Evolutionary conservation across 352 stramenopile species (phyloP).

Genomic region (Pythium dissimile): DNA sequence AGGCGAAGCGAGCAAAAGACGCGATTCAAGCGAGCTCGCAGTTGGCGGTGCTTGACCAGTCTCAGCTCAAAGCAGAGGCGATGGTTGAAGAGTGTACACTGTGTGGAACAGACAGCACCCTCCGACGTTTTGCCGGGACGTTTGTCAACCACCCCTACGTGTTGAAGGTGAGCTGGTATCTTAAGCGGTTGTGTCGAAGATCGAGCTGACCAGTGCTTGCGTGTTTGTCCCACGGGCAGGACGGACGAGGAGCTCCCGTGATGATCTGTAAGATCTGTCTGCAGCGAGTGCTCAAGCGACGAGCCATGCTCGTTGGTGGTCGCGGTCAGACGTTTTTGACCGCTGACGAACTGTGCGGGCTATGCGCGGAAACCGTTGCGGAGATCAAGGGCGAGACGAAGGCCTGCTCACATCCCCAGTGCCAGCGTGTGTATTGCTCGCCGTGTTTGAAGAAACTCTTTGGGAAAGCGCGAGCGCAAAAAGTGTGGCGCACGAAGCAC

Average conservation of each 20-base stretch:
- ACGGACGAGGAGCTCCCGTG: conserved; percentile 43
- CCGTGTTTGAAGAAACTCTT: conserved; percentile 61
- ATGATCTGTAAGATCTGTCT: conserved; percentile 68
- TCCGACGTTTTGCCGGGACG: conserved; percentile 13
- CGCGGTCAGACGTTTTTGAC: conserved; percentile 4
- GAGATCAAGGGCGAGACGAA: conserved; percentile 30
- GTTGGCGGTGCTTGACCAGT: not conserved
- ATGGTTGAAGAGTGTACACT: conserved; percentile 36
- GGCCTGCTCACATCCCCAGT: conserved; percentile 42
- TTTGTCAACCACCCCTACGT: conserved; percentile 68
- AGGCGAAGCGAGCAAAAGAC: conserved; percentile 15
- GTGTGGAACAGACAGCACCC: conserved; percentile 31
- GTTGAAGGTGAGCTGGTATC: conserved; percentile 42
- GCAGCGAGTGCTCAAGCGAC: conserved; percentile 41
- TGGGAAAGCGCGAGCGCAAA: conserved; percentile 48
- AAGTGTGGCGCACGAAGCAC: conserved; percentile 49
- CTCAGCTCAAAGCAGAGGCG: not conserved
- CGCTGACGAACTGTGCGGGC: conserved; percentile 32
- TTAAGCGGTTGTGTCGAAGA: no score
- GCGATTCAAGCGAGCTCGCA: not conserved
- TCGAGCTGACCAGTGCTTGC: no score
- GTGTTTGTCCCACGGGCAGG: no score
- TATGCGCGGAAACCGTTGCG: conserved; percentile 39
- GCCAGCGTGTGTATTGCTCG: conserved; percentile 48
- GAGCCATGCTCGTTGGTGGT: conserved; percentile 14